A percentile compares a stretch with the other conserved stretches of the same genome.
Evolutionary conservation across 805 yeast species (phyloP).

Genomic region (Candida michaelii): DNA sequence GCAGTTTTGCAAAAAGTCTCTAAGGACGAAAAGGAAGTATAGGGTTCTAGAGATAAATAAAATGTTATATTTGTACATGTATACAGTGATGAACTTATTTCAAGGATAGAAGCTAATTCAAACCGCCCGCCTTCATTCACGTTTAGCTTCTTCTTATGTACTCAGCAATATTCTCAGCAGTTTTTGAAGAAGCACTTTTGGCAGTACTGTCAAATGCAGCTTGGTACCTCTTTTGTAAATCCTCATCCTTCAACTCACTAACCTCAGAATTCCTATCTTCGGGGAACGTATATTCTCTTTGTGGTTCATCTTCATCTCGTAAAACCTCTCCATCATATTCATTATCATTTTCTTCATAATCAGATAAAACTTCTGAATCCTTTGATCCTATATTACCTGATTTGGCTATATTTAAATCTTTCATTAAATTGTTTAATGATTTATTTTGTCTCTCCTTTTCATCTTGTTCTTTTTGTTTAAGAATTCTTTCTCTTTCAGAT

Average conservation of each 20-base stretch:
- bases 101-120: too few species aligned
- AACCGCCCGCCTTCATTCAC: too few species aligned
- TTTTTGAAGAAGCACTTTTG: constrained; percentile 59
- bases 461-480: constrained; percentile 72
- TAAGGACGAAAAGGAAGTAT: too few species aligned
- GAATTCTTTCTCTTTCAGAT: constrained; percentile 80
- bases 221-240: constrained; percentile 68
- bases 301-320: constrained; percentile 45
- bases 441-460: constrained; percentile 72
- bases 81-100: too few species aligned
- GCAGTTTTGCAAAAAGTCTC: not conserved
- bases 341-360: constrained; percentile 49
- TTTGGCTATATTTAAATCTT: constrained; percentile 73
- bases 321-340: constrained; percentile 46
- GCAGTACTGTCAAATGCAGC: constrained; percentile 65
- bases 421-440: constrained; percentile 72
- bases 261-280: constrained; percentile 65
- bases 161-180: constrained; percentile 72
- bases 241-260: constrained; percentile 39
- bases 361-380: constrained; percentile 52
- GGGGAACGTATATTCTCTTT: constrained; percentile 70
- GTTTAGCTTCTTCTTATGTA: constrained; percentile 50
- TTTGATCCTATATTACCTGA: constrained; percentile 18
- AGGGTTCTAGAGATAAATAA: too few species aligned
- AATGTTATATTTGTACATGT: not conserved